phyloP scores from a whole-genome alignment of 345 rosid species.

The Zanthoxylum bungeanum region DNA sequence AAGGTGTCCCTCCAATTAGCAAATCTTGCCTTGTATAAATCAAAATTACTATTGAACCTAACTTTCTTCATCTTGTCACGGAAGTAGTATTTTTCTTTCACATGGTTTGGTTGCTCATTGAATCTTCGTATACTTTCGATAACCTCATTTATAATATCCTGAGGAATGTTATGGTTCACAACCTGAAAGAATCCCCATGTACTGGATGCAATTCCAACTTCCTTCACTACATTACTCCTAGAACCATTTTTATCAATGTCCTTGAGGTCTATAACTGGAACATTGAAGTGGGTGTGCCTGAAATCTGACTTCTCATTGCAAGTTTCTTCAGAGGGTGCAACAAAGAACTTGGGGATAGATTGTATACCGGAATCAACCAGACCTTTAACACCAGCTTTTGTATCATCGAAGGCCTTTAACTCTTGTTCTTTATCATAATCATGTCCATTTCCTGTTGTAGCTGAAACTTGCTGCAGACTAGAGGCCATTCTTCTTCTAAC shows the following conservation, averaged over 20 bases:
- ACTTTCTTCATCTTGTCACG: conserved; percentile 18
- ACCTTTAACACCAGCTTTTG: conserved; percentile 4
- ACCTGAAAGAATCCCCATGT: conserved; percentile 23
- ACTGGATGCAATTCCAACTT: conserved; percentile 4
- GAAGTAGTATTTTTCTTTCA: conserved; percentile 14
- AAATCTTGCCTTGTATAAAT: conserved; percentile 11
- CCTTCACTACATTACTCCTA: not conserved
- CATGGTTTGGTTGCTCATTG: conserved; percentile 18
- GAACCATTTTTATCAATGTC: not conserved
- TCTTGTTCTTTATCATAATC: not conserved
- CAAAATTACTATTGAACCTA: conserved; percentile 14
- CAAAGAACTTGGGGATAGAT: conserved; percentile 2
- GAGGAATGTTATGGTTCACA: conserved; percentile 22
- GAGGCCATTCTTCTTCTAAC: not conserved
- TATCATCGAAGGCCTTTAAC: not conserved
- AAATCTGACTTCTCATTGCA: not conserved
- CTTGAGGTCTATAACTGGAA: conserved; percentile 1
- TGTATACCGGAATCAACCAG: not conserved
- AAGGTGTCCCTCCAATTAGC: conserved; percentile 35
- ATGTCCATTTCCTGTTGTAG: not conserved
- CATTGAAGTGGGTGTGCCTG: not conserved
- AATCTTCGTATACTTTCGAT: conserved; percentile 16
- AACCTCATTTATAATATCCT: conserved; percentile 3
- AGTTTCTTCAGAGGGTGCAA: conserved; percentile 1
- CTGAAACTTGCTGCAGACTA: not conserved